Base-by-base conservation (phyloP, 1,139 yeast species). In the Sugiyamaella grinbergsii region DNA sequence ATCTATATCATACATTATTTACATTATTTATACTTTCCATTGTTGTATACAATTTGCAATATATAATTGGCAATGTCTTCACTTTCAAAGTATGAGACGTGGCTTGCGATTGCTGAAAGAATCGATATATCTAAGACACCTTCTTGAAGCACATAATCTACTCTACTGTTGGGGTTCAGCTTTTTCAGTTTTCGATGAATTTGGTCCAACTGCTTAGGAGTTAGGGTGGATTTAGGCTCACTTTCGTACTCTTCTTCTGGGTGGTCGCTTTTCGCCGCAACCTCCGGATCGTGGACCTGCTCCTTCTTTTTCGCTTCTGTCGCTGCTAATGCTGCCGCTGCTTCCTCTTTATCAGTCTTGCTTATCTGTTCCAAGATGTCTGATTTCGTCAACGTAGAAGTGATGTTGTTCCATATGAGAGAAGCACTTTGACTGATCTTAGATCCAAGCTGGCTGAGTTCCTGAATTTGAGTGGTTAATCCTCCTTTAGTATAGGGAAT, bases 11-110 rank as follows among this genome's bases (percentile, higher is more conserved):
- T 31, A 31, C 23, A 43, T 34, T 50, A 40, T 42, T 23, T 49
- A 38, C 39, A 38, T 49, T 33, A 3, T 39, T 24, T 42, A 19
- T 44, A 19, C n/a, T 11, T 13, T n/a, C 19, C 28, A 20, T 20
- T 16, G 15, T 37, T 43, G 33, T 24, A 29, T n/a, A 47, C 29
- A 11, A 40, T 41, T 33, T 42, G 50, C 66, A 91, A 70, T 3
- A 91, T 68, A 59, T 91, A 90, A 1, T 85, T 86, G 0, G 95
- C 93, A 23, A 93, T 82, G 61, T 90, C 91, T 50, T 81, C 78
- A 60, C 89, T 95, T 63, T 89, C 96, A 66, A 91, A 85, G 66
- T 93, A 93, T 42, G 90, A 81, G 8, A 88, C 81, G 69, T 93
- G 98, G 0, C 96, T 89, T 52, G 86, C 87, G 4, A 91, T 73